These are phyloP conservation scores for Elsinoe ampelina DNA, from an alignment of 2,329 filamentous ascomycete genomes.

Conservation along the genomic window DNA sequence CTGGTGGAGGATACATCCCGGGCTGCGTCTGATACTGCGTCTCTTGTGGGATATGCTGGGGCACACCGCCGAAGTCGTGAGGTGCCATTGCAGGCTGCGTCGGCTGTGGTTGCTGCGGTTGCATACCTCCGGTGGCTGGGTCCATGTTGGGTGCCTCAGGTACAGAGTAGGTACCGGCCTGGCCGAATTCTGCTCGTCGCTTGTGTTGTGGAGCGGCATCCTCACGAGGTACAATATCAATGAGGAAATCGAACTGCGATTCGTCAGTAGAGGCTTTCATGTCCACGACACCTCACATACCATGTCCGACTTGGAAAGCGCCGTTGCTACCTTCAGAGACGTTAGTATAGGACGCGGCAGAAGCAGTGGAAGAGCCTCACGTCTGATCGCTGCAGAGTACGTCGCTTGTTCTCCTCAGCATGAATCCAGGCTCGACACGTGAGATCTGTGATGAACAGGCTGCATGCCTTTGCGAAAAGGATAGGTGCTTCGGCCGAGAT, in stretches of 20 bases:
- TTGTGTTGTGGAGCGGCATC: slow-evolving; percentile 83
- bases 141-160: slow-evolving; percentile 42
- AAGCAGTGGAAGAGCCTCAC: slow-evolving; percentile 30
- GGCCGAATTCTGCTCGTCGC: slow-evolving; percentile 40
- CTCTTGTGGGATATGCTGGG: slow-evolving; percentile 28
- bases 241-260: slow-evolving; percentile 76
- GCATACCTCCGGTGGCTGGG: slow-evolving; percentile 26
- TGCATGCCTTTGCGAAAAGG: slow-evolving; percentile 94
- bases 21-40: slow-evolving; percentile 60
- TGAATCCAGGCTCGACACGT: slow-evolving; percentile 99
- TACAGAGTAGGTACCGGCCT: slow-evolving; percentile 35
- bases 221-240: slow-evolving; percentile 95
- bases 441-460: slow-evolving; percentile 66
- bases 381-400: slow-evolving; percentile 88
- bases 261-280: background rate
- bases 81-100: slow-evolving; percentile 23
- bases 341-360: no score
- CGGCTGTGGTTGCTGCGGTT: slow-evolving; percentile 22
- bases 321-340: slow-evolving; percentile 51
- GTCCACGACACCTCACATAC: background rate
- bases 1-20: slow-evolving; percentile 72
- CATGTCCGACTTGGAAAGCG: slow-evolving; percentile 96
- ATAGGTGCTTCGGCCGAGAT: slow-evolving; percentile 98
- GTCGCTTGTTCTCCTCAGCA: slow-evolving; percentile 95
- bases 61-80: slow-evolving; percentile 26